Base-by-base conservation (phyloP, 2,329 filamentous ascomycete species). In the Paraphaeosphaeria minitans region DNA sequence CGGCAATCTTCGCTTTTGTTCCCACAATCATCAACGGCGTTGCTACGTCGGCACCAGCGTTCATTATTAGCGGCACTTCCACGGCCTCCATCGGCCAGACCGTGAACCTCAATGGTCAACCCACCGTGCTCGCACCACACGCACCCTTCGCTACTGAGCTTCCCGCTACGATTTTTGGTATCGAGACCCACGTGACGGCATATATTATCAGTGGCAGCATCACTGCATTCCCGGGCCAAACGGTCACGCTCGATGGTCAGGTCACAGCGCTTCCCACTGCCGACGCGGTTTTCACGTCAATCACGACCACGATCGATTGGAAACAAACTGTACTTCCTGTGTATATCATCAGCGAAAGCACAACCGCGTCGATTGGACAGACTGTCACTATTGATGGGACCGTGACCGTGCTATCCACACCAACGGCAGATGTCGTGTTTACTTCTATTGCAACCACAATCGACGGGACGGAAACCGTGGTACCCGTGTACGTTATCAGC, bases 51-150 rank as follows among this genome's bases (percentile, higher is more conserved):
- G 33, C 56, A 4, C 64, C 66, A 12, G 66, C 55, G 13, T 66
- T 52, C 41, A 59, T 66, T 19, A 47, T 65, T 27, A 53, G 57
- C 24, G 62, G 58, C 19, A 61, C 56, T 9, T 50, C 48, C 19
- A 66, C 64, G 4, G 64, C 64, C 3, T 61, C 45, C 3, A 59
- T 63, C 16, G 64, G 64, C 9, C 61, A 64, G 48, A 62, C 56
- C 1, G 48, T 64, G 6, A 61, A 55, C 14, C 10, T 64, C 12
- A 52, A 62, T 35, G 55, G 57, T 1, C 21, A 48, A 7, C 13
- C 60, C 14, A 62, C 62, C 12, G 53, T 64, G 14, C 50, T 64
- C 13, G 16, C 52, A 22, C 37, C 55, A 12, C 61, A 59, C 8
- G 21, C 29, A 3, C 50, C 55, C 6, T 45, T 56, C 14, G 56